Evolutionary conservation across 805 yeast species (phyloP), one percentile per base, ranked within the genome.

Genomic region (Barnettozyma californica): DNA sequence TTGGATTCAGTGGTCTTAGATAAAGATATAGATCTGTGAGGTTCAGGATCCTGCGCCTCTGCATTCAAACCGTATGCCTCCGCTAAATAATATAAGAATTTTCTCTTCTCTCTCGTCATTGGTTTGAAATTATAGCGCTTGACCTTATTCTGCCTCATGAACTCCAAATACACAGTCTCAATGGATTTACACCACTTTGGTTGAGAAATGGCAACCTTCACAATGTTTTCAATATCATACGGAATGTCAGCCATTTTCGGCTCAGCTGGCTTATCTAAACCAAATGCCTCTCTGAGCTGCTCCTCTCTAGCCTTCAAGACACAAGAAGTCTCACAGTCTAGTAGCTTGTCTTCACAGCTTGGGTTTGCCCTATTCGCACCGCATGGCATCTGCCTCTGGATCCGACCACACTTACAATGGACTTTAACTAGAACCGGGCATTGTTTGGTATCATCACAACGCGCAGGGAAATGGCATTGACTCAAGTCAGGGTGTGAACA

Each of bases 1-100:
- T 52, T 57, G 0, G 70, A 61, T 1, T 47, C 53, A 11, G 56
- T 49, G 7, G 62, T 59, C 41, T 71, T 63, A 44, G 70, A 66
- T n/a, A 89, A 72, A 53, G 77, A 81, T 0, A 89, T 92, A 10
- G 84, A 78, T 51, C 96, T 66, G 45, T 78, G 72, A 0, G 96
- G 96, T 54, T 88, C 96, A 2, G 77, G 78, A 63, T 87, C 96
- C 52, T 87, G 94, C 2, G 91, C 78, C 57, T 86, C 90, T 0
- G 84, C 71, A 55, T 77, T 81, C 11, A 88, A 57, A 11, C 74
- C 69, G 61, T 70, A 88, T 0, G 79, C 65, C 23, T 72, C 77
- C 0, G 90, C 83, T 37, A 90, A 59, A 45, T 80, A 81, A 59
- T 83, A 92, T 23, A 90, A 66, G 59, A 89, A 88, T 52, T 70